Evolutionary conservation across 2,329 filamentous ascomycete genomes (phyloP).

Genomic region (Alternaria panax): DNA sequence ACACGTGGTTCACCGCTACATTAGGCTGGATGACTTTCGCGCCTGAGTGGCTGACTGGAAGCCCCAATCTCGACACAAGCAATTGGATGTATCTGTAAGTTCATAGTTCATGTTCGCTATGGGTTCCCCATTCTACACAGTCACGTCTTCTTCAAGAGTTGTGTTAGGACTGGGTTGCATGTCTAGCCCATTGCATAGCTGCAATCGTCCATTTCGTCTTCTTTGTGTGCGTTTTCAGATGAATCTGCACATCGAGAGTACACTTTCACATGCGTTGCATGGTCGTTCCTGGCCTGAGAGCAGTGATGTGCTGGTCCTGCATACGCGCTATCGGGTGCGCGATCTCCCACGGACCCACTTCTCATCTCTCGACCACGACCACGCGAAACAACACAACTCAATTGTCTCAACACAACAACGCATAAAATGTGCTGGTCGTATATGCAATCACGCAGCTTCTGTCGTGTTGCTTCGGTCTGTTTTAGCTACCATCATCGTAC

Average conservation of each 20-base stretch:
- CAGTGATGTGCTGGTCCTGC: slow-evolving; percentile 25
- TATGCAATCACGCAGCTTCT: neutral
- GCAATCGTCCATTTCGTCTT: neutral
- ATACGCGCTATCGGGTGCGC: slow-evolving; percentile 21
- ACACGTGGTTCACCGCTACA: slow-evolving; percentile 48
- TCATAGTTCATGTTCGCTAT: neutral
- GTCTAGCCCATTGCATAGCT: neutral
- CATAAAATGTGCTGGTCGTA: neutral
- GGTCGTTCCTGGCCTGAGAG: slow-evolving; percentile 5
- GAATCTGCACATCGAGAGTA: neutral
- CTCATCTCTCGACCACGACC: slow-evolving; percentile 10
- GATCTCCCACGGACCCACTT: slow-evolving; percentile 24
- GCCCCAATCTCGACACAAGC: slow-evolving; percentile 63
- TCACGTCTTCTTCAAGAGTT: neutral
- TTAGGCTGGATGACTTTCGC: slow-evolving; percentile 69
- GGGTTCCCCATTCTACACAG: neutral
- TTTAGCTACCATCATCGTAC: neutral
- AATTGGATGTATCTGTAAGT: slow-evolving; percentile 66
- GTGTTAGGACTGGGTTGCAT: neutral
- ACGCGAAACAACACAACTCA: neutral
- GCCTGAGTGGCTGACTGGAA: slow-evolving; percentile 69
- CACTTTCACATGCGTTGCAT: slow-evolving; percentile 2
- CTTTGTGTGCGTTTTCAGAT: neutral
- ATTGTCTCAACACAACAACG: slow-evolving; percentile 1
- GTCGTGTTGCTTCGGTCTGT: neutral